phyloP scores from a whole-genome alignment of 139 green algal species.

The Asterochloris sp. region DNA sequence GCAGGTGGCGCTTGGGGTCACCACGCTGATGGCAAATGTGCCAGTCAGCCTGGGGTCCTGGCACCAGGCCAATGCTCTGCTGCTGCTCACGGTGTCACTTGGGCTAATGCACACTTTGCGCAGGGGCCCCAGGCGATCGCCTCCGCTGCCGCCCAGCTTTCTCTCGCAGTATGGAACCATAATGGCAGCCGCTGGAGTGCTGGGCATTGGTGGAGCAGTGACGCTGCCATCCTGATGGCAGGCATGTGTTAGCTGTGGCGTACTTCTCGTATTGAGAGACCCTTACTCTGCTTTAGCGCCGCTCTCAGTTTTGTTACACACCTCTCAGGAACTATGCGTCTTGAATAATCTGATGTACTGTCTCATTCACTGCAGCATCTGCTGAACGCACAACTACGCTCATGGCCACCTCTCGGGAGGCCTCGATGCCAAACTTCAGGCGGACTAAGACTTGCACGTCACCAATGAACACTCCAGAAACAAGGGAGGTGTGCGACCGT shows the following conservation, averaged over 20 bases:
- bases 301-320: not conserved
- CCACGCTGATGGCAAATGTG: constrained; percentile 87
- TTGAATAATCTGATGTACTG: constrained; percentile 89
- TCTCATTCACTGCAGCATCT: constrained; percentile 53
- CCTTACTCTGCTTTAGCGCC: not conserved
- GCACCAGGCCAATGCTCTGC: constrained; percentile 87
- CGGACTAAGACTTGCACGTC: constrained; percentile 71
- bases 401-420: constrained; percentile 88
- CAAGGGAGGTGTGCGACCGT: constrained; percentile 82
- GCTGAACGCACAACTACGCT: constrained; percentile 89
- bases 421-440: constrained; percentile 92
- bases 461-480: constrained; percentile 81
- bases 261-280: no score
- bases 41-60: constrained; percentile 78
- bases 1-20: constrained; percentile 76
- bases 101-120: constrained; percentile 77
- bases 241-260: no score
- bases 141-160: not conserved
- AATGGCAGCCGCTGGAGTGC: constrained; percentile 38
- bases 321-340: not conserved
- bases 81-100: constrained; percentile 84
- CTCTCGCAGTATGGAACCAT: constrained; percentile 35
- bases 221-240: constrained; percentile 3
- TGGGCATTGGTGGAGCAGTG: constrained; percentile 45
- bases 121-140: not conserved